Conservation (phyloP, 768 basidiomycete genomes). For the Grammothele lineata region DNA sequence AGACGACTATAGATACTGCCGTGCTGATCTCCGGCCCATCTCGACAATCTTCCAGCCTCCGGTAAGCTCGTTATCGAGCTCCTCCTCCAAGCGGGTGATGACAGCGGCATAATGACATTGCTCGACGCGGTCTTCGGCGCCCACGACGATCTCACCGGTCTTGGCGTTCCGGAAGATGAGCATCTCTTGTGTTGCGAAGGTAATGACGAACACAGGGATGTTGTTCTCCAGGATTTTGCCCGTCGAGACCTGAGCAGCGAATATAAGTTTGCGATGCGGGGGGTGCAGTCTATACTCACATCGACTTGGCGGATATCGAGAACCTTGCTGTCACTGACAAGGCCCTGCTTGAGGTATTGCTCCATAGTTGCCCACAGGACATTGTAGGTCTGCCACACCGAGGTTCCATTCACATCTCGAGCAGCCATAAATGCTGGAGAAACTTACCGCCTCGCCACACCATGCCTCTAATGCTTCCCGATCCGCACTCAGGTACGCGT, state of each 20-base stretch:
- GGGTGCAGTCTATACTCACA: no score
- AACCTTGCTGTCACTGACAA: slow-evolving; percentile 89
- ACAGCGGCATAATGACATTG: slow-evolving; percentile 92
- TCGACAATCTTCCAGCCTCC: slow-evolving; percentile 98
- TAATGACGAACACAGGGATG: slow-evolving; percentile 85
- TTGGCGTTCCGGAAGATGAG: slow-evolving; percentile 87
- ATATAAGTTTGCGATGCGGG: no score
- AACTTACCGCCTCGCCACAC: slow-evolving; percentile 92
- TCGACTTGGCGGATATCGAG: slow-evolving; percentile 98
- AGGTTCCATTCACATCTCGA: background rate
- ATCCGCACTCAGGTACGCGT: slow-evolving; percentile 91
- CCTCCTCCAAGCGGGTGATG: slow-evolving; percentile 81
- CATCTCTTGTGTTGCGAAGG: slow-evolving; percentile 92
- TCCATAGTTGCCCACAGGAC: slow-evolving; percentile 99
- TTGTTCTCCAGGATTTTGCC: slow-evolving; percentile 90
- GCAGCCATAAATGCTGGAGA: background rate
- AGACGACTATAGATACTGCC: slow-evolving; percentile 41
- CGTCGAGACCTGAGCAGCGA: slow-evolving; percentile 61
- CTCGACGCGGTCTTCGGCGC: slow-evolving; percentile 87
- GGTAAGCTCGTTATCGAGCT: slow-evolving; percentile 88
- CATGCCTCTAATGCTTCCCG: slow-evolving; percentile 79
- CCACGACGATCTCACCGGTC: slow-evolving; percentile 82
- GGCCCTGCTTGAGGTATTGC: slow-evolving; percentile 84
- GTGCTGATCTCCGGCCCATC: slow-evolving; percentile 51
- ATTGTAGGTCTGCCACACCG: slow-evolving; percentile 73